These are phyloP conservation scores for Pseudognaphalium luteoalbum DNA, from an alignment of 129 eudicot genomes.

Conservation along the genomic window DNA sequence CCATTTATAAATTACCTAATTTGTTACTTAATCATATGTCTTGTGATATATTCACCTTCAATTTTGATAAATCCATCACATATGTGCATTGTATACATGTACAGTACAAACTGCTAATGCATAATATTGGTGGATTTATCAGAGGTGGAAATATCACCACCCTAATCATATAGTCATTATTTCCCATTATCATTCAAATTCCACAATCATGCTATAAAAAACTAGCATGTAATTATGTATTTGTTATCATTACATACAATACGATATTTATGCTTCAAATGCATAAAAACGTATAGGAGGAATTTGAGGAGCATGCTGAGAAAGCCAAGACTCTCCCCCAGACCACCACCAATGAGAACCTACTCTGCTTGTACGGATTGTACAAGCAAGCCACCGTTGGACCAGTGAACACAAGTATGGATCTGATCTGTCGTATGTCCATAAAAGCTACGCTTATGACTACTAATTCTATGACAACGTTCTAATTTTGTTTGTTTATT, in stretches of 20 bases:
- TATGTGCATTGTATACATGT: no score
- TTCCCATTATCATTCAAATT: no score
- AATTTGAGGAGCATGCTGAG: slow-evolving; percentile 83
- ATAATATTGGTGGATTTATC: no score
- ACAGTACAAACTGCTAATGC: no score
- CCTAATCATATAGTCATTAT: no score
- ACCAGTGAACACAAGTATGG: slow-evolving; percentile 78
- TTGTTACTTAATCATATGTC: no score
- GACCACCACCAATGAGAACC: slow-evolving; percentile 55
- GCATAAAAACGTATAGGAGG: slow-evolving; percentile 61
- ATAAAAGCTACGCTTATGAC: not conserved
- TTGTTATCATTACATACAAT: not conserved
- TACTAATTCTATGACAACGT: not conserved
- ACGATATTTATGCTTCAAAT: not conserved
- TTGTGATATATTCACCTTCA: no score
- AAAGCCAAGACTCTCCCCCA: slow-evolving; percentile 77
- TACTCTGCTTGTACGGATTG: slow-evolving; percentile 79
- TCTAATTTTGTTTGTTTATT: not conserved
- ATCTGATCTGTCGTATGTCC: slow-evolving; percentile 2
- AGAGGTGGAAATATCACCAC: no score
- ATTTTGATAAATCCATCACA: no score
- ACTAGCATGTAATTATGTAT: not conserved
- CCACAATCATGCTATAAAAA: no score
- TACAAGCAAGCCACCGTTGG: slow-evolving; percentile 95
- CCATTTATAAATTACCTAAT: no score